Evolutionary conservation across 192 early-diverging fungal species (phyloP).

Genomic region (Coemansia sp.): DNA sequence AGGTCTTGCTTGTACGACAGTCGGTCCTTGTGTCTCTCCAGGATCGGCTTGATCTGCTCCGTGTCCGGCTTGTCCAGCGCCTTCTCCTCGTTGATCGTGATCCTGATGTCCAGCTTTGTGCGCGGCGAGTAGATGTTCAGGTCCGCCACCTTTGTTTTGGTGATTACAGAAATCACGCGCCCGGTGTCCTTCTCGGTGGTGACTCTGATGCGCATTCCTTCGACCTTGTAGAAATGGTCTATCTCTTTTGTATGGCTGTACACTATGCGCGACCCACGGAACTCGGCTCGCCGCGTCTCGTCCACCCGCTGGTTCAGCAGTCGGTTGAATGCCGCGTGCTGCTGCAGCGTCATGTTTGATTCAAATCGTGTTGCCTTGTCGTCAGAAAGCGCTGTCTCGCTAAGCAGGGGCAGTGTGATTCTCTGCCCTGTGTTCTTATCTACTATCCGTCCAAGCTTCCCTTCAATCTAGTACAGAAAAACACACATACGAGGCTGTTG

Average conservation of each 20-base stretch:
- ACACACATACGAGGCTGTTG: background rate
- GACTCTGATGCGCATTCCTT: slow-evolving; percentile 59
- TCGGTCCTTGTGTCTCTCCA: slow-evolving; percentile 83
- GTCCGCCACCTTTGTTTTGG: slow-evolving; percentile 78
- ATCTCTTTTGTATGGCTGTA: slow-evolving; percentile 76
- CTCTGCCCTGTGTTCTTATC: slow-evolving; percentile 65
- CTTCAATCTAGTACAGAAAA: slow-evolving; percentile 69
- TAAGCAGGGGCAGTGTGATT: slow-evolving; percentile 62
- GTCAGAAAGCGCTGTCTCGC: slow-evolving; percentile 58
- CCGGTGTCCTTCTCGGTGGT: slow-evolving; percentile 65
- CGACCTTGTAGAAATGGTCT: slow-evolving; percentile 64
- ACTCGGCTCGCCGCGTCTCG: slow-evolving; percentile 49
- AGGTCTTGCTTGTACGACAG: slow-evolving; percentile 81
- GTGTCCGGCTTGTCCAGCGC: slow-evolving; percentile 38
- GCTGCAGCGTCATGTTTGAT: slow-evolving; percentile 83
- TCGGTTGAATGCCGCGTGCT: slow-evolving; percentile 83
- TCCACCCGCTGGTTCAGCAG: slow-evolving; percentile 74
- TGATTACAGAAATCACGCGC: slow-evolving; percentile 59
- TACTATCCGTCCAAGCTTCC: slow-evolving; percentile 82
- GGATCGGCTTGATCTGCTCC: slow-evolving; percentile 52
- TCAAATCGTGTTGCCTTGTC: slow-evolving; percentile 61
- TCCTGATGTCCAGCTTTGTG: slow-evolving; percentile 79
- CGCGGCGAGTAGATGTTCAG: slow-evolving; percentile 85
- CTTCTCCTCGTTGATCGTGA: slow-evolving; percentile 78
- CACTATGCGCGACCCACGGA: slow-evolving; percentile 57